Percentiles rank a stretch among this genome's conserved stretches.
phyloP scores from a whole-genome alignment of 2,329 filamentous ascomycete genomes.

The Hymenoscyphus fructigenus region DNA sequence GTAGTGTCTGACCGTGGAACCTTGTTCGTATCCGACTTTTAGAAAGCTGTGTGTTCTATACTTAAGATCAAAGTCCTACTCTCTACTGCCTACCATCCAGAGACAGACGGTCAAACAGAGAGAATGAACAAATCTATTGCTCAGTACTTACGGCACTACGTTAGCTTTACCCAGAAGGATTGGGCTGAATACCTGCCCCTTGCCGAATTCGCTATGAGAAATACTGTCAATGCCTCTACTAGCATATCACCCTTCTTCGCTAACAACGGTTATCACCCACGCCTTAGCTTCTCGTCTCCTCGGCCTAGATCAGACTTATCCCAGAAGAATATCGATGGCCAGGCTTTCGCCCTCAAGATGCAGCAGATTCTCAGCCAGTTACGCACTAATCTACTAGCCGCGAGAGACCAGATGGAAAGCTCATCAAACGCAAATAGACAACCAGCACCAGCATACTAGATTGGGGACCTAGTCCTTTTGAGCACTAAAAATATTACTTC shows the following conservation, averaged over 20 bases:
- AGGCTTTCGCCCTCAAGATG: constrained; percentile 1
- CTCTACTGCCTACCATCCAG: constrained; percentile 17
- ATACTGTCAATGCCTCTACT: constrained; percentile 11
- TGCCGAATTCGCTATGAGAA: constrained; percentile 23
- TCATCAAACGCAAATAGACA: not conserved
- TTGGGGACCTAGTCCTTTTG: constrained; percentile 5
- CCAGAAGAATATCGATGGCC: not conserved
- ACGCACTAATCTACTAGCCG: not conserved
- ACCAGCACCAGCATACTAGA: constrained; percentile 1
- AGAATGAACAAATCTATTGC: constrained; percentile 17
- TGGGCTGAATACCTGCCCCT: constrained; percentile 20
- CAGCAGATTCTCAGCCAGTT: not conserved
- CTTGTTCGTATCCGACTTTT: constrained; percentile 21
- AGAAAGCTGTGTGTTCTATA: constrained; percentile 14
- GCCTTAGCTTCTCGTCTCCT: constrained; percentile 6
- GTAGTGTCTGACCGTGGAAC: constrained; percentile 21
- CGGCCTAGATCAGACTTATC: not conserved
- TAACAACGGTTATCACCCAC: constrained; percentile 14
- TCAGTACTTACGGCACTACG: constrained; percentile 15
- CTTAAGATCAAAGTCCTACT: constrained; percentile 12
- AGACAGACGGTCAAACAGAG: constrained; percentile 25
- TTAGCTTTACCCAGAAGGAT: constrained; percentile 23
- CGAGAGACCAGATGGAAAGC: not conserved
- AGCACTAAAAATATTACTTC: constrained; percentile 4
- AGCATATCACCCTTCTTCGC: constrained; percentile 17